Percentiles rank a stretch among this genome's conserved stretches.
Conservation (phyloP, 768 basidiomycete species). For the Cubamyces sp. region DNA sequence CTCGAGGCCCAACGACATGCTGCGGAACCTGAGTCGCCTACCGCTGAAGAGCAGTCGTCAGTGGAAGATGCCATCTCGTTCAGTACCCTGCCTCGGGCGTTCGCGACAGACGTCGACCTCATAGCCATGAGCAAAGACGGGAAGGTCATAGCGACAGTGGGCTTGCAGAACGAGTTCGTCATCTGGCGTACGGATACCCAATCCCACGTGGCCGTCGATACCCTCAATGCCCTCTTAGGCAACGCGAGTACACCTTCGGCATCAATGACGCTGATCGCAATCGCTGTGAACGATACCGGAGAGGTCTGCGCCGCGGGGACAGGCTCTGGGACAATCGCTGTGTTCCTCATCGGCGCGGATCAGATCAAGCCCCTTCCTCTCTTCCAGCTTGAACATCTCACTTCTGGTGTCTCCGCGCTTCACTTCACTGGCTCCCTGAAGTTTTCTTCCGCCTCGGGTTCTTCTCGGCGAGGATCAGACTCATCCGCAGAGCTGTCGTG, state of each 20-base stretch:
- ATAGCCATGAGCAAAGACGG: slow-evolving; percentile 73
- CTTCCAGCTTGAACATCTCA: slow-evolving; percentile 46
- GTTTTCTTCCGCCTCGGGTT: not conserved
- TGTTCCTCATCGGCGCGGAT: slow-evolving; percentile 59
- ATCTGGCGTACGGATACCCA: slow-evolving; percentile 62
- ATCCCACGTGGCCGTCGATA: slow-evolving; percentile 51
- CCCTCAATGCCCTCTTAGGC: slow-evolving; percentile 54
- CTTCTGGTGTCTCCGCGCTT: slow-evolving; percentile 17
- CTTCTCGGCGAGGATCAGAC: not conserved
- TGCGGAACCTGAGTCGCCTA: slow-evolving; percentile 46
- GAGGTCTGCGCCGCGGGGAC: slow-evolving; percentile 74
- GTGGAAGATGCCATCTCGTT: slow-evolving; percentile 57
- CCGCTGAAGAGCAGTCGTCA: slow-evolving; percentile 33
- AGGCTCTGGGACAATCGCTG: slow-evolving; percentile 60
- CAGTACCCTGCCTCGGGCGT: slow-evolving; percentile 77
- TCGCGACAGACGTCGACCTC: slow-evolving; percentile 81
- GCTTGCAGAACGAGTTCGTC: slow-evolving; percentile 76
- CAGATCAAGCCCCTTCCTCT: slow-evolving; percentile 43
- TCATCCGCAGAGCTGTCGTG: slow-evolving; percentile 9
- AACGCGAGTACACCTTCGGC: slow-evolving; percentile 51
- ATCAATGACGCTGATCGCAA: slow-evolving; percentile 55
- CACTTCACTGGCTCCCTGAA: slow-evolving; percentile 18
- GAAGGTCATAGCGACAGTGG: slow-evolving; percentile 67
- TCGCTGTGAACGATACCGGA: slow-evolving; percentile 66
- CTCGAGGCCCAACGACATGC: slow-evolving; percentile 83